Percentiles rank a stretch among this genome's conserved stretches.
These are phyloP conservation scores for Fraxinus nigra DNA, from an alignment of 305 asterid species.

Conservation along the genomic window DNA sequence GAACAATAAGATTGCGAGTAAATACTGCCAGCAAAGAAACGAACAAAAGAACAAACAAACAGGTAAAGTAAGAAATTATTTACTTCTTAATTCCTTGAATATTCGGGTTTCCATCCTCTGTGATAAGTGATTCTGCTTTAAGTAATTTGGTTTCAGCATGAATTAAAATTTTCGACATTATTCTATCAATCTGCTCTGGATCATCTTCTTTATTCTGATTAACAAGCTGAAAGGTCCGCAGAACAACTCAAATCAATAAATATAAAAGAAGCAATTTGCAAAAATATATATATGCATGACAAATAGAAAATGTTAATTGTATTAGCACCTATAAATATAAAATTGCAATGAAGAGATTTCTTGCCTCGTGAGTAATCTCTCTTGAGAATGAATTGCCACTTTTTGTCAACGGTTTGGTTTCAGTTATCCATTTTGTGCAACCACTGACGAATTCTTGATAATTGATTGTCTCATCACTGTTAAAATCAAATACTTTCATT, in stretches of 20 bases:
- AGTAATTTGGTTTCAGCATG: conserved; percentile 41
- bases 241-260: neutral
- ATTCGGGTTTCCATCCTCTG: conserved; percentile 54
- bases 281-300: neutral
- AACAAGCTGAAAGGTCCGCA: conserved; percentile 32
- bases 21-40: conserved; percentile 29
- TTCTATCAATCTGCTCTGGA: conserved; percentile 26
- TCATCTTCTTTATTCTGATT: conserved; percentile 36
- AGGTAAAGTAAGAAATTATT: neutral
- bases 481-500: conserved; percentile 34
- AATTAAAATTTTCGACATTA: conserved; percentile 49
- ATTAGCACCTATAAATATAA: neutral
- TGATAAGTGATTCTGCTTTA: conserved; percentile 39
- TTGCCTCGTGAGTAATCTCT: conserved; percentile 45
- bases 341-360: neutral
- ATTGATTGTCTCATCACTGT: conserved; percentile 29
- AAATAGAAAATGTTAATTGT: neutral
- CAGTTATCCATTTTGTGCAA: conserved; percentile 39
- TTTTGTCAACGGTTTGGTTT: conserved; percentile 26
- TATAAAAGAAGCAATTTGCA: neutral
- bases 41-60: neutral
- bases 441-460: conserved; percentile 50
- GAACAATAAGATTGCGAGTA: conserved; percentile 6
- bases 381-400: conserved; percentile 21
- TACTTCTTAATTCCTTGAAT: conserved; percentile 44